Evolutionary conservation across 257 asterid species (phyloP).

Genomic region (Plantago ovata): DNA sequence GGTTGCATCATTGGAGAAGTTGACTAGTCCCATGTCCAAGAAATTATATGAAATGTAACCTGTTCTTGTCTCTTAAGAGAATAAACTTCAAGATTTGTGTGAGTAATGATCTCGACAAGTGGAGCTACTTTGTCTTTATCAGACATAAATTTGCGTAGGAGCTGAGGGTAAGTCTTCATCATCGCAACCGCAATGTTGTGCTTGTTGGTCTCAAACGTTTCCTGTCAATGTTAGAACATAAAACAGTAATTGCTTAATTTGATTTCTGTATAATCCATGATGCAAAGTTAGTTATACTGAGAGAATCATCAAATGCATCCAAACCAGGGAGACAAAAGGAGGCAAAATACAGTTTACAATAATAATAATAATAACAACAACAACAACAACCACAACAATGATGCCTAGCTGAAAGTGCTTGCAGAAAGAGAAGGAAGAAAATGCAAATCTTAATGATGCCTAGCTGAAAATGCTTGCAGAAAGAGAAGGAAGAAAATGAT

Average conservation of each 20-base stretch:
- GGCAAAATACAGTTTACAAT: slow-evolving; percentile 5
- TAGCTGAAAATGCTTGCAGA: slow-evolving; percentile 4
- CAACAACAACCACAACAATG: too few species aligned
- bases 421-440: slow-evolving; percentile 4
- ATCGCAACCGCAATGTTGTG: slow-evolving; percentile 69
- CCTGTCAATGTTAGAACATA: slow-evolving; percentile 45
- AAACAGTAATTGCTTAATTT: slow-evolving; percentile 12
- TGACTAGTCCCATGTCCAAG: slow-evolving; percentile 20
- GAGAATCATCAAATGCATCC: slow-evolving; percentile 10
- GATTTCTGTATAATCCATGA: too few species aligned
- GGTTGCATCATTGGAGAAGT: neutral
- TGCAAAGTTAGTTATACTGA: too few species aligned
- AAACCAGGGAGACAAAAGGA: slow-evolving; percentile 9
- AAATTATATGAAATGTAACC: slow-evolving; percentile 36
- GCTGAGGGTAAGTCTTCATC: slow-evolving; percentile 88
- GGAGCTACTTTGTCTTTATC: slow-evolving; percentile 81
- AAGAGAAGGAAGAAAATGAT: slow-evolving; percentile 12
- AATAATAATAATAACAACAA: neutral
- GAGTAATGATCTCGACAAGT: slow-evolving; percentile 68
- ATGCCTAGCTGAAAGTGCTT: slow-evolving; percentile 5
- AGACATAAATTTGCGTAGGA: slow-evolving; percentile 81
- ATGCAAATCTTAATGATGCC: too few species aligned
- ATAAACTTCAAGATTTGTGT: slow-evolving; percentile 84
- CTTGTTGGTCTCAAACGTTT: slow-evolving; percentile 56
- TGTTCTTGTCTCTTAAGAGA: slow-evolving; percentile 89